These are phyloP conservation scores for Cymbopogon flexuosus DNA, from an alignment of 202 grass and related monocot species.

Conservation along the genomic window DNA sequence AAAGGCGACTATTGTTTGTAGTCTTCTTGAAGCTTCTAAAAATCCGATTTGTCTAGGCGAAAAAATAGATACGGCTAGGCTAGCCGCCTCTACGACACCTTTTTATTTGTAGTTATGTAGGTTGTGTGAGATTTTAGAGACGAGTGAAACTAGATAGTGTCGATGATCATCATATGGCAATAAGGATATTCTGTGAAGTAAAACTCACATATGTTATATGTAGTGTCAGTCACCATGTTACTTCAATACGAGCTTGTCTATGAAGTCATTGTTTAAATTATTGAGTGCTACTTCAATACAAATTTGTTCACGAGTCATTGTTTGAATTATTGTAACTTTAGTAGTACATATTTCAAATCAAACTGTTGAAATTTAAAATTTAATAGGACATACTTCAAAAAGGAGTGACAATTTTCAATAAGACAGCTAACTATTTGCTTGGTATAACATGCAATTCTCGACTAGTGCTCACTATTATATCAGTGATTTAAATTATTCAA, in stretches of 20 bases:
- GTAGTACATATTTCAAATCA: neutral
- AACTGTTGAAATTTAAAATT: neutral
- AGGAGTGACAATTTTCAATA: neutral
- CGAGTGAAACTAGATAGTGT: no score
- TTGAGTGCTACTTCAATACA: neutral
- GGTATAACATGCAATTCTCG: neutral
- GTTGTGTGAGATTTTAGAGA: no score
- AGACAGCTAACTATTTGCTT: neutral
- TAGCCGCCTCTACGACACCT: no score
- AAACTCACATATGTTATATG: no score
- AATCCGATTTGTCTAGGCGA: no score
- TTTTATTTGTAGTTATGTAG: no score
- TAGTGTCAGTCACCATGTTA: neutral
- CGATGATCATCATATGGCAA: no score
- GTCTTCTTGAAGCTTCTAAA: no score
- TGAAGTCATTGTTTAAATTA: neutral
- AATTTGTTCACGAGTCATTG: neutral
- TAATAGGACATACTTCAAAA: neutral
- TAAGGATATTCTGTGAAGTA: no score
- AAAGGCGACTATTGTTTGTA: no score
- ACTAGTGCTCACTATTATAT: neutral
- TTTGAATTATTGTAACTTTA: neutral
- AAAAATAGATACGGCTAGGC: no score
- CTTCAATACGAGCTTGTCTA: neutral
- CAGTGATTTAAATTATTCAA: neutral